Evolutionary conservation across 106 monocot genomes (phyloP), one percentile per base, ranked within the genome.

Genomic region (Posidonia australis): DNA sequence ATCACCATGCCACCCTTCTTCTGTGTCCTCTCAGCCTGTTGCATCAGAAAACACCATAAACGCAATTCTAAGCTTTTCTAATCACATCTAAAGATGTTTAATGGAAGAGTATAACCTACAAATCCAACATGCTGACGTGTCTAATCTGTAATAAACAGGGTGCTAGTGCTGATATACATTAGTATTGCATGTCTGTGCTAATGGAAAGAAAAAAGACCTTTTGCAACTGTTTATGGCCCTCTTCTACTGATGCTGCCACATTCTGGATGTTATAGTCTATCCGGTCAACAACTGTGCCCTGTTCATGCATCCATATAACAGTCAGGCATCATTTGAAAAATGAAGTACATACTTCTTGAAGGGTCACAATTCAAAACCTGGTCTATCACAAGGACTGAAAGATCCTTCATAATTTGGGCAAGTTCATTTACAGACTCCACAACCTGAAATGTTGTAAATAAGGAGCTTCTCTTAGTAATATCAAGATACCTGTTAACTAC

Each of bases 401-500:
- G 86, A 75, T 94, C 94, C 76, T 84, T 90, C 94, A 94, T 94
- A 63, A 94, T 94, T 66, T 86, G 86, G 54, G 94, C 94, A 66
- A 94, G 94, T 48, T 94, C 90, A 48, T 86, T 84, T 12, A 94
- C 94, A 29, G 94, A 94, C 72, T 90, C 94, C 1, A 87, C 86
- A 61, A 94, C 90, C 94, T 94, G 63, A 62, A 36, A 4, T 36
- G 7, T 36, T 36, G 2, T 7, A 36, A 36, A 7, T 36, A 64
- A 29, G 42, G 60, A 64, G 27, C 58, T 62, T 28, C 16, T 28
- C 16, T 66, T 11, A 21, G 19, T 41, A 22, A 18, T 13, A 25
- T 14, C 23, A 26, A 11, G 26, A 26, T 23, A 26, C 10, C 14
- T 17, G 16, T 22, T 22, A 22, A 0, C 10, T 20, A 24, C 3